Base-by-base conservation (phyloP, 306 rosid genomes). In the Prunus dulcis region DNA sequence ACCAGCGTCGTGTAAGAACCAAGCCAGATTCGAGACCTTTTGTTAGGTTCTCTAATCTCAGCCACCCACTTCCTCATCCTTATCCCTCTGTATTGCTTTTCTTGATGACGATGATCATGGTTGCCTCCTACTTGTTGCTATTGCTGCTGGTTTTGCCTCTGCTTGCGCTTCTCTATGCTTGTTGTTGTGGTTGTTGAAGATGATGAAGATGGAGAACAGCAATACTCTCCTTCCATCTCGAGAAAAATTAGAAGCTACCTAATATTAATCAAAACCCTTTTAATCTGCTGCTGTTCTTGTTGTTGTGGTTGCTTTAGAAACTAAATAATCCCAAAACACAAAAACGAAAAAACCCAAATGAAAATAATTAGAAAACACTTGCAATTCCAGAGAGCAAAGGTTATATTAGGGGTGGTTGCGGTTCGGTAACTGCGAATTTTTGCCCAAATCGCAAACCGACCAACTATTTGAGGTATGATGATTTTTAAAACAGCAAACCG, bases 31-130 rank as follows among this genome's bases (percentile, higher is more conserved):
- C 99, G 87, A 5, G 99, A 91, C 72, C 99, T 77, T 71, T 96
- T 93, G 85, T 96, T 96, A 0, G 99, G 99, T 63, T 96, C 99
- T 77, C 98, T 72, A 61, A 96, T 93, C 87, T 96, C 99, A 0
- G 99, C 99, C 53, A 96, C 99, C 99, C 99, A 96, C 99, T 96
- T 96, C 79, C 99, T 93, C 93, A 89, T 93, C 93, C 99, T 82
- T 77, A 96, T 96, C 30, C 99, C 99, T 82, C 98, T 86, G 86
- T 91, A 96, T 1, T 87, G 98, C 76, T 88, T 91, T n/a, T 86
- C 55, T 32, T 69, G 72, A 41, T 34, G 41, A 11, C 50, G 25
- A 41, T 68, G 23, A 7, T 38, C 43, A 38, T 38, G 43, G 43
- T 38, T 38, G 43, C 43, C 43, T 38, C 43, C 43, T 38, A 38